Percentiles rank a stretch among this genome's conserved stretches.
These are phyloP conservation scores for Botrytis paeoniae DNA, from an alignment of 2,329 filamentous ascomycete species.

Conservation along the genomic window DNA sequence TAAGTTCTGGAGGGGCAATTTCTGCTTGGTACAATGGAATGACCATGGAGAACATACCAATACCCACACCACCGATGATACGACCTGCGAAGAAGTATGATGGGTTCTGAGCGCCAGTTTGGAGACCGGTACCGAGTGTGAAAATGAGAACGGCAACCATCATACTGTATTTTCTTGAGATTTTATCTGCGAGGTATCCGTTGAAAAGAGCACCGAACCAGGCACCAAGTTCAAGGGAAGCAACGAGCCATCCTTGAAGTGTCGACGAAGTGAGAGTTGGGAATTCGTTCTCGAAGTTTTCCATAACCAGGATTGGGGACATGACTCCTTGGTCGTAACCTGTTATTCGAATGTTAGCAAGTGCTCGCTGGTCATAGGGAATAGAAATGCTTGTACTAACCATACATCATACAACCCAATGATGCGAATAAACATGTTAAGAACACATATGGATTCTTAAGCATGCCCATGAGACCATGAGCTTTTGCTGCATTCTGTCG, in stretches of 20 bases:
- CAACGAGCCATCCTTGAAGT: conserved; percentile 38
- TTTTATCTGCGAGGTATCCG: conserved; percentile 45
- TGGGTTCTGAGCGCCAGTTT: conserved; percentile 43
- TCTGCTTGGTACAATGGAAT: conserved; percentile 61
- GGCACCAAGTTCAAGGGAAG: conserved; percentile 40
- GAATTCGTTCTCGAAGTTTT: conserved; percentile 40
- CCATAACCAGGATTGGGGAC: conserved; percentile 39
- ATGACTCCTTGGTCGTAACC: conserved; percentile 40
- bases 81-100: conserved; percentile 53
- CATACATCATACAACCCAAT: conserved; percentile 35
- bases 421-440: conserved; percentile 39
- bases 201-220: conserved; percentile 33
- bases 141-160: conserved; percentile 50
- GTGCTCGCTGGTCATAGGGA: background rate
- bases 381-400: conserved; percentile 17
- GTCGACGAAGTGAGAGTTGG: conserved; percentile 37
- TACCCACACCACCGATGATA: conserved; percentile 49
- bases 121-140: conserved; percentile 48
- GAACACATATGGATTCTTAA: conserved; percentile 43
- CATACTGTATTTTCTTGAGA: conserved; percentile 52
- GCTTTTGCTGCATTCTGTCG: conserved; percentile 41
- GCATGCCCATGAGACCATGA: conserved; percentile 41
- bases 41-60: conserved; percentile 48
- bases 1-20: conserved; percentile 54
- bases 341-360: background rate